Evolutionary conservation across 495 filamentous ascomycete species (phyloP).

Genomic region (Amniculicola lignicola): DNA sequence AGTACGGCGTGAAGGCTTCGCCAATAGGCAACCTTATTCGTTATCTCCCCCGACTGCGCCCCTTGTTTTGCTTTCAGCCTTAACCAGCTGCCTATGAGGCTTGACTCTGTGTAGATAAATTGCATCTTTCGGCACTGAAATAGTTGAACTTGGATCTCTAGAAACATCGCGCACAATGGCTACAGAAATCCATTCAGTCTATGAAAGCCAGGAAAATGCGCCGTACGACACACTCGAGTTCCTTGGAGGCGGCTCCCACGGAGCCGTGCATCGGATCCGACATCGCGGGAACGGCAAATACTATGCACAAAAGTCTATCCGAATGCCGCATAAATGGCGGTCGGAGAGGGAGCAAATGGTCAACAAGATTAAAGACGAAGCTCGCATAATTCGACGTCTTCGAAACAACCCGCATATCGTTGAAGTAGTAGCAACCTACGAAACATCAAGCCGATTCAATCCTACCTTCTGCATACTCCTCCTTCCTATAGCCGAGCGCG

Average conservation of each 20-base stretch:
- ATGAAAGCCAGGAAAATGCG: conserved; percentile 1
- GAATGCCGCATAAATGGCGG: neutral
- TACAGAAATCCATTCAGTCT: neutral
- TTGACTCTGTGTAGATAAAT: too few species aligned
- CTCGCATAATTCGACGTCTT: conserved; percentile 2
- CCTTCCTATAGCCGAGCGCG: neutral
- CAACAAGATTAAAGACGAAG: conserved; percentile 2
- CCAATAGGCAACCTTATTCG: too few species aligned
- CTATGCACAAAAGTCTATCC: conserved; percentile 1
- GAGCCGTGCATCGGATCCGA: neutral
- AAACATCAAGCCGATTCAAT: neutral
- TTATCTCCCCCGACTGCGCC: too few species aligned
- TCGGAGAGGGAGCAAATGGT: neutral
- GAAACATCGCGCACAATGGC: neutral
- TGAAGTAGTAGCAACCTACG: conserved; percentile 4
- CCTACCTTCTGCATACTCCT: conserved; percentile 1
- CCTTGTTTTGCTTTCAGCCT: too few species aligned
- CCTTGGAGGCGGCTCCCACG: neutral
- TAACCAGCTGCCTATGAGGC: too few species aligned
- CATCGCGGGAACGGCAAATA: neutral
- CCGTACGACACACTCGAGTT: neutral
- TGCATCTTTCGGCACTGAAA: too few species aligned
- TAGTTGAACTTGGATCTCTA: too few species aligned
- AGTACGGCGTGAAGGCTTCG: too few species aligned
- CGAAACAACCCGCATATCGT: conserved; percentile 7